phyloP scores from a whole-genome alignment of 495 filamentous ascomycete species.

The Penicillium crystallinum region DNA sequence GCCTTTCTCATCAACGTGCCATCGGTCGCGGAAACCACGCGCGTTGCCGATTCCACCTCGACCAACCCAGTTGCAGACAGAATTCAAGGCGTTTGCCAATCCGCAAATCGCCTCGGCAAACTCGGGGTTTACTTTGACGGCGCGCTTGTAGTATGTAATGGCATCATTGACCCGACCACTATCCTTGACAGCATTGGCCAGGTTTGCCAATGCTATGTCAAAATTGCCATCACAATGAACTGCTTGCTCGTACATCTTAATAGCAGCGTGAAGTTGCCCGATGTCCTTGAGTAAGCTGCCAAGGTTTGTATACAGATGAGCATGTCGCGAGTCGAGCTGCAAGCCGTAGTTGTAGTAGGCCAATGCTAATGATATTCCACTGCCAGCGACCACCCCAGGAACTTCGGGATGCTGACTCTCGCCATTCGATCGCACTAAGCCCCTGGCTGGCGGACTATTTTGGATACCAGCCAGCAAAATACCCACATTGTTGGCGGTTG shows the following conservation, averaged over 20 bases:
- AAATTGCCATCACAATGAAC: conserved; percentile 88
- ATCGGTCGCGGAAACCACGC: conserved; percentile 72
- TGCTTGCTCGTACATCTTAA: conserved; percentile 96
- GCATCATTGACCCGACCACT: conserved; percentile 89
- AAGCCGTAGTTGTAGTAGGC: conserved; percentile 92
- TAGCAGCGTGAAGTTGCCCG: conserved; percentile 83
- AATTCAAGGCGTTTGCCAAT: conserved; percentile 91
- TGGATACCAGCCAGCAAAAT: conserved; percentile 94
- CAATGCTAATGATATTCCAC: conserved; percentile 81
- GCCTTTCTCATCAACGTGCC: conserved; percentile 88
- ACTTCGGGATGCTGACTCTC: conserved; percentile 49
- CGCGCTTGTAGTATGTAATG: conserved; percentile 85
- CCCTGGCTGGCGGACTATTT: conserved; percentile 54
- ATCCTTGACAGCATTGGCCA: conserved; percentile 98
- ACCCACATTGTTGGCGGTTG: conserved; percentile 97
- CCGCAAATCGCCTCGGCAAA: conserved; percentile 98
- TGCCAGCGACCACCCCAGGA: conserved; percentile 78
- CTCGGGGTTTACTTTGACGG: conserved; percentile 84
- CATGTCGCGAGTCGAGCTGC: conserved; percentile 79
- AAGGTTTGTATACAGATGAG: conserved; percentile 96
- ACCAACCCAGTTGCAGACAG: conserved; percentile 92
- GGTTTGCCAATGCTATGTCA: conserved; percentile 93
- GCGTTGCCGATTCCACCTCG: conserved; percentile 77
- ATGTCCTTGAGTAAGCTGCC: conserved; percentile 96
- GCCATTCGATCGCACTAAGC: conserved; percentile 27